Conservation (phyloP, 2,329 filamentous ascomycete species). For the Volutella citrinella region DNA sequence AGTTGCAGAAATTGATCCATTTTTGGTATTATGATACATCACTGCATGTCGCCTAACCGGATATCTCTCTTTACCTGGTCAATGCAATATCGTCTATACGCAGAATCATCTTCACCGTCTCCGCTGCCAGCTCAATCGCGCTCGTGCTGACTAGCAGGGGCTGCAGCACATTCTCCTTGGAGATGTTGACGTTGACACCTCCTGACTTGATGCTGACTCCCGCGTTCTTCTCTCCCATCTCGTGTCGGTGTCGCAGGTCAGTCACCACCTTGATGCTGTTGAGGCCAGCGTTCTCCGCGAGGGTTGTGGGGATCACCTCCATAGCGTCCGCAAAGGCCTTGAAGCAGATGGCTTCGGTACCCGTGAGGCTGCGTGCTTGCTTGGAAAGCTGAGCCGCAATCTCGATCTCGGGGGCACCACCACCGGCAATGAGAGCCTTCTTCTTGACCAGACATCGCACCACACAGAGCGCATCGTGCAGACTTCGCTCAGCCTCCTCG, state of each 20-base stretch:
- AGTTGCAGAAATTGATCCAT: slow-evolving; percentile 21
- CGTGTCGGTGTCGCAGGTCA: slow-evolving; percentile 89
- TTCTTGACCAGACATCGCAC: slow-evolving; percentile 98
- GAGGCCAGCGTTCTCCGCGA: slow-evolving; percentile 94
- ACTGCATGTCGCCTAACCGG: slow-evolving; percentile 24
- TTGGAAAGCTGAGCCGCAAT: slow-evolving; percentile 84
- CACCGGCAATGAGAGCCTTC: slow-evolving; percentile 97
- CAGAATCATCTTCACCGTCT: slow-evolving; percentile 95
- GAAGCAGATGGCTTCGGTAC: slow-evolving; percentile 97
- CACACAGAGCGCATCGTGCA: slow-evolving; percentile 97
- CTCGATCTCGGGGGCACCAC: slow-evolving; percentile 94
- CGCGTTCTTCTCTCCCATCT: slow-evolving; percentile 90
- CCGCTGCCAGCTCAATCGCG: slow-evolving; percentile 92
- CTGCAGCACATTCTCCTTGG: slow-evolving; percentile 94
- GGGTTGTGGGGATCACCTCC: slow-evolving; percentile 93
- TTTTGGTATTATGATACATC: slow-evolving; percentile 38
- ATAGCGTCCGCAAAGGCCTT: slow-evolving; percentile 98
- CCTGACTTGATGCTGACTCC: slow-evolving; percentile 98
- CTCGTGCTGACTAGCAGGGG: slow-evolving; percentile 95
- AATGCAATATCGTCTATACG: slow-evolving; percentile 66
- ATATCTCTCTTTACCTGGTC: slow-evolving; percentile 48
- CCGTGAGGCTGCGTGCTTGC: slow-evolving; percentile 77
- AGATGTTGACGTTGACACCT: slow-evolving; percentile 94
- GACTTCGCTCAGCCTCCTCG: slow-evolving; percentile 92
- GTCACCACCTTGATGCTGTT: slow-evolving; percentile 99